Evolutionary conservation across 306 rosid genomes (phyloP).

Genomic region (Cucurbita moschata): DNA sequence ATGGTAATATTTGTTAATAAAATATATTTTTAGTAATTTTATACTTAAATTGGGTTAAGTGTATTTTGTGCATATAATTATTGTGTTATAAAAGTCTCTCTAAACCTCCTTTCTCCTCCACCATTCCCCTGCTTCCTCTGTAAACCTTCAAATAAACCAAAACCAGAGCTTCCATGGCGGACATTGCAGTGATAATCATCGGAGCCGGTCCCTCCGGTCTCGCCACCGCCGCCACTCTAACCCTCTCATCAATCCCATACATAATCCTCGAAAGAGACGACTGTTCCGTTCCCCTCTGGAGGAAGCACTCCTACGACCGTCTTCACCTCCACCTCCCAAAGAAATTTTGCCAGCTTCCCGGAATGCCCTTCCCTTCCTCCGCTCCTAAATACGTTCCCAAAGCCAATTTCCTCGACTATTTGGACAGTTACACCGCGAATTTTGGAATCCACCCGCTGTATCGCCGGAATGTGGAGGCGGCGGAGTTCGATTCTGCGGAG

Average conservation of each 20-base stretch:
- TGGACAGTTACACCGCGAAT: conserved; percentile 1
- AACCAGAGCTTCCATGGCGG: background rate
- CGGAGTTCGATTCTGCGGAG: conserved; percentile 4
- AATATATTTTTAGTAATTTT: no score
- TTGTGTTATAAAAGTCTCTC: background rate
- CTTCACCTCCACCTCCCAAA: conserved; percentile 15
- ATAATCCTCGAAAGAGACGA: conserved; percentile 19
- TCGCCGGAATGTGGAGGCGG: background rate
- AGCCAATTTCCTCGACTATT: background rate
- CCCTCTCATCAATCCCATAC: background rate
- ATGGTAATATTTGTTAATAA: no score
- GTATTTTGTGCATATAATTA: no score
- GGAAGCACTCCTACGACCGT: conserved; percentile 12
- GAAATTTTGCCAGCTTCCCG: conserved; percentile 16
- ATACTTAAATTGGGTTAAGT: no score
- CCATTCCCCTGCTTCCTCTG: background rate
- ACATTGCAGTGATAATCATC: conserved; percentile 6
- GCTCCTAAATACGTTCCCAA: conserved; percentile 14
- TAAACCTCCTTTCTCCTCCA: background rate
- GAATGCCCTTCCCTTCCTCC: background rate
- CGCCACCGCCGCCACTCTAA: conserved; percentile 13
- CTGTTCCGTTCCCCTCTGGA: conserved; percentile 16
- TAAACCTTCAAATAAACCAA: background rate
- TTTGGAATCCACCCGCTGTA: conserved; percentile 1
- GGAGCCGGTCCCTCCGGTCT: conserved; percentile 26